A percentile compares a stretch with the other conserved stretches of the same genome.
Conservation (phyloP, 768 basidiomycete genomes). For the Suillus alpinus region DNA sequence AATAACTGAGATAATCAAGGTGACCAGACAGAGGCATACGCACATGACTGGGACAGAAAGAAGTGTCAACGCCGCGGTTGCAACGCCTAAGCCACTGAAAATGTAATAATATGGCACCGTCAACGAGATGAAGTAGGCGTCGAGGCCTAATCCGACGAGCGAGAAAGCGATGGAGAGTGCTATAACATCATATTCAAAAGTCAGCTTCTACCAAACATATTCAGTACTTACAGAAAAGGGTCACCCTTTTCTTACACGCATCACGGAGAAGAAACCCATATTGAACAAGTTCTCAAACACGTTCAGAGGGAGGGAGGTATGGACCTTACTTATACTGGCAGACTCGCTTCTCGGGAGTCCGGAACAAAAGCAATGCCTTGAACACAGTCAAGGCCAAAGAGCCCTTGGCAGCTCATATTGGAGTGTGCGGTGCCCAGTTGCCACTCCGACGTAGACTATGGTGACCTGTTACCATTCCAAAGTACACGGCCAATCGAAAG, state of each 20-base stretch:
- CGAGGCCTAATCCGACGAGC: constrained; percentile 29
- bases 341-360: background rate
- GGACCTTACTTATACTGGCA: background rate
- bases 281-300: background rate
- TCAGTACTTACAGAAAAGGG: constrained; percentile 19
- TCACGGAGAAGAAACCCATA: constrained; percentile 6
- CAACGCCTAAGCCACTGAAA: constrained; percentile 29
- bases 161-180: constrained; percentile 22
- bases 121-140: constrained; percentile 25
- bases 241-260: no score
- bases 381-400: background rate
- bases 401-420: background rate
- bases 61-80: constrained; percentile 26
- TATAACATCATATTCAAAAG: constrained; percentile 2
- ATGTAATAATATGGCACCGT: constrained; percentile 13
- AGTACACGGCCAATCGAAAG: no score
- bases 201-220: constrained; percentile 1
- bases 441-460: no score
- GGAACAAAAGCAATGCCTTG: background rate
- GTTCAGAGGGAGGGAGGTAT: background rate
- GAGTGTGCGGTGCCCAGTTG: no score
- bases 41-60: constrained; percentile 30
- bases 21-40: background rate
- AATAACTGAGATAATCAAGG: constrained; percentile 2
- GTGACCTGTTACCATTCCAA: no score